A percentile compares a stretch with the other conserved stretches of the same genome.
phyloP scores from a whole-genome alignment of 116 monocot genomes.

The Zostera marina region DNA sequence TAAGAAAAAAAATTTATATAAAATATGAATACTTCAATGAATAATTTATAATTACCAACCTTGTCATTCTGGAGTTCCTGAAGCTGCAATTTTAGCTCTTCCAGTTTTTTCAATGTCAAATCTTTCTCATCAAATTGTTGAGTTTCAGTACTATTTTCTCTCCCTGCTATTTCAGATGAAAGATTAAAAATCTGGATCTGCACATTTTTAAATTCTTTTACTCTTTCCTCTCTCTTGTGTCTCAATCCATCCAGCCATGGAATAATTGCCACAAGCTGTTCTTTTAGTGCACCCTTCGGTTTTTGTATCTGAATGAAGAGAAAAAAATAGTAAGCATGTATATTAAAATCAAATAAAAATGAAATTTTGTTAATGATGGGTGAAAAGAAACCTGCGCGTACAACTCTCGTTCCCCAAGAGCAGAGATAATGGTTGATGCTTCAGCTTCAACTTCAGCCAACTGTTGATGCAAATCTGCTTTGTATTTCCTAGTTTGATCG shows the following conservation, averaged over 20 bases:
- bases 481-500: constrained; percentile 60
- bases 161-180: constrained; percentile 52
- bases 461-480: constrained; percentile 35
- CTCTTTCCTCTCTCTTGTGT: constrained; percentile 55
- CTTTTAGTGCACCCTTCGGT: constrained; percentile 49
- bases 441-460: constrained; percentile 56
- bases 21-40: not conserved
- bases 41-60: constrained; percentile 14
- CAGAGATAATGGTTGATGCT: constrained; percentile 34
- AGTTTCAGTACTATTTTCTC: constrained; percentile 9
- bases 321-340: not conserved
- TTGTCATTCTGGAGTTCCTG: constrained; percentile 49
- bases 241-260: constrained; percentile 51
- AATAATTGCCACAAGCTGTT: constrained; percentile 54
- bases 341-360: not conserved
- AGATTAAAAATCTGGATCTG: constrained; percentile 58
- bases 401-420: constrained; percentile 44
- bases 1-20: not conserved
- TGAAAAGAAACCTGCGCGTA: constrained; percentile 21
- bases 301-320: constrained; percentile 31
- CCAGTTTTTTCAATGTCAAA: constrained; percentile 62
- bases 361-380: not conserved
- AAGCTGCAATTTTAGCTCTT: constrained; percentile 51
- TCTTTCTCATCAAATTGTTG: constrained; percentile 43
- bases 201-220: constrained; percentile 55